Base-by-base conservation (phyloP, 768 basidiomycete species). In the Panus rudis region DNA sequence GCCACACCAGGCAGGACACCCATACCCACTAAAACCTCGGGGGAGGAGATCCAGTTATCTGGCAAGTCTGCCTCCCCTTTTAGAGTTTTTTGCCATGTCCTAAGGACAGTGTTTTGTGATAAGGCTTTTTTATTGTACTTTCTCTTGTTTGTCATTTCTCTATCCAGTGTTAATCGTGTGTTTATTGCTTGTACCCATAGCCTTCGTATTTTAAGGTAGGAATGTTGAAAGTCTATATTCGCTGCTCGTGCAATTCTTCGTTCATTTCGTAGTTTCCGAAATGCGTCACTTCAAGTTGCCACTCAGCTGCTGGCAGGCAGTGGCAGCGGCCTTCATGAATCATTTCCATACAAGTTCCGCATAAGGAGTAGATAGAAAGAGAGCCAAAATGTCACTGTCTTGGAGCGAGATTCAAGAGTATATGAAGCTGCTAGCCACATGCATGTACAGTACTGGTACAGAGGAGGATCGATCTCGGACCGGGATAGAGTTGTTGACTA, bases 221-320 rank as follows among this genome's bases (percentile, higher is more conserved):
- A 19, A 35, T 43, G 42, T 25, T 5, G 6, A 5, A 7, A 16
- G 4, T 14, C 25, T 12, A 14, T 5, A 26, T 38, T 28, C 3
- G 28, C 22, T 23, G 13, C 26, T 6, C 17, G 24, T 4, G 11
- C 35, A 4, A 45, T 26, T 12, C 34, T 14, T 17, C 43, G 21
- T 37, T 54, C 45, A 16, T 52, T 52, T 8, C 50, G 13, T 2
- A 52, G 14, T 2, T 30, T 35, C 55, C 50, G 51, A 1, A 52
- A n/a, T n/a, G n/a, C n/a, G n/a, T n/a, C n/a, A n/a, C n/a, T n/a
- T n/a, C n/a, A n/a, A n/a, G n/a, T n/a, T n/a, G n/a, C n/a, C n/a
- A n/a, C n/a, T n/a, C n/a, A n/a, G n/a, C n/a, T n/a, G n/a, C n/a
- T n/a, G n/a, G n/a, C n/a, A n/a, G n/a, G n/a, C n/a, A n/a, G n/a